Base-by-base conservation (phyloP, 2,329 filamentous ascomycete genomes). In the Alternaria triticina region DNA sequence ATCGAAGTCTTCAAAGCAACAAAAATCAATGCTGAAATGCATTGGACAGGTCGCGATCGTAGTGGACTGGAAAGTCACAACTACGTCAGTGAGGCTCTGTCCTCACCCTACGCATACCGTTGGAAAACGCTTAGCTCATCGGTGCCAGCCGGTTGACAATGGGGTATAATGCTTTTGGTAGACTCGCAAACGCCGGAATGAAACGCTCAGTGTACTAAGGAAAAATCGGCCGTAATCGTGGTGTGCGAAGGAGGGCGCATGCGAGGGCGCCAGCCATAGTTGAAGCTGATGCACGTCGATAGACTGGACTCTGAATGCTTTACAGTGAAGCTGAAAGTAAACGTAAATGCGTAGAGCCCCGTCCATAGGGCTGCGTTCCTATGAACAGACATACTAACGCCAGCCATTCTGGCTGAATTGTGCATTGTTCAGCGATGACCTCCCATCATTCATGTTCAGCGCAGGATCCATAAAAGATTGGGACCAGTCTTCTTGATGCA, bases 401-500 rank as follows among this genome's bases (percentile, higher is more conserved):
- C 71, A 62, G 20, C 70, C 73, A 22, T 68, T 69, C 17, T 69
- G 64, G 20, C 60, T 66, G 58, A 68, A 74, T 9, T 70, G 69
- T 11, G 66, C 47, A 22, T 64, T 67, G 8, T 66, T 70, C 23
- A 68, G 75, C 4, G 70, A 69, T 27, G 64, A 61, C 11, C 74
- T 71, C 9, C 62, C 64, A 49, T 66, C 70, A 49, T 69, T 70
- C 36, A 80, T 58, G 6, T 73, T 72, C 40, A 80, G 62, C 8
- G 73, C 73, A 45, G 75, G 74, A 49, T 81, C 77, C 64, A 78
- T 72, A 30, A 80, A 80, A 20, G 78, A 73, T 23, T 78, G 78
- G 7, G 76, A 75, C 80, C 80, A 82, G 59, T 81, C 79, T 49
- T 81, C 80, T 27, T 77, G 76, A 17, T 71, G 75, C 36, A 82